Conservation (phyloP, 257 asterid species). For the Verbascum thapsus region DNA sequence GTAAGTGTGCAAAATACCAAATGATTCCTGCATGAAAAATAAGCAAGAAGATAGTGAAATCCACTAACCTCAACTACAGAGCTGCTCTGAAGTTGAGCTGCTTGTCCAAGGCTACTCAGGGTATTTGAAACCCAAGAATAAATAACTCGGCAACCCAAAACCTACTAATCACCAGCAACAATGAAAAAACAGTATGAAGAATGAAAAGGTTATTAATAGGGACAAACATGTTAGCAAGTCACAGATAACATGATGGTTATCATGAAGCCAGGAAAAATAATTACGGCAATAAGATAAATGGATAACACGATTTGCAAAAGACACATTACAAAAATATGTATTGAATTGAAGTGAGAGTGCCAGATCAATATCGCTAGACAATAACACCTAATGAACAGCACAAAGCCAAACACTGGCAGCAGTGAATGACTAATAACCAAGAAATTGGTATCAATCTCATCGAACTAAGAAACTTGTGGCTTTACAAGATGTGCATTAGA, state of each 20-base stretch:
- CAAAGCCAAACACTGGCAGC: slow-evolving; percentile 1
- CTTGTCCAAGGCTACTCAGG: slow-evolving; percentile 53
- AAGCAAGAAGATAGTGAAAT: slow-evolving; percentile 23
- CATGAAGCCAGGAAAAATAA: background rate
- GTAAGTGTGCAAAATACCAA: slow-evolving; percentile 1
- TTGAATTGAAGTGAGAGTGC: no score
- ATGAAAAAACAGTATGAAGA: slow-evolving; percentile 33
- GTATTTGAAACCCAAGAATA: slow-evolving; percentile 84
- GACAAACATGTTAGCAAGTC: slow-evolving; percentile 5
- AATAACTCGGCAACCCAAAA: slow-evolving; percentile 77
- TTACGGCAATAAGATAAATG: background rate
- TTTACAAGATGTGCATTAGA: background rate
- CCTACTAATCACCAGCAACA: slow-evolving; percentile 74
- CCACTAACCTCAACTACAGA: slow-evolving; percentile 58
- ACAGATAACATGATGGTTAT: background rate
- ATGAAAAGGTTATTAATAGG: slow-evolving; percentile 17
- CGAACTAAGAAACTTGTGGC: background rate
- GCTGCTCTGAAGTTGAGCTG: slow-evolving; percentile 52
- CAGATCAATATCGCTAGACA: background rate
- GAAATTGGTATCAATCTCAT: no score
- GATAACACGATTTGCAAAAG: background rate
- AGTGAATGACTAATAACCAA: no score
- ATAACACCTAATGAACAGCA: background rate
- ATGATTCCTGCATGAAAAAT: background rate
- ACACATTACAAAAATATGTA: no score